phyloP scores from a whole-genome alignment of 129 eudicot species.

The Centella asiatica region DNA sequence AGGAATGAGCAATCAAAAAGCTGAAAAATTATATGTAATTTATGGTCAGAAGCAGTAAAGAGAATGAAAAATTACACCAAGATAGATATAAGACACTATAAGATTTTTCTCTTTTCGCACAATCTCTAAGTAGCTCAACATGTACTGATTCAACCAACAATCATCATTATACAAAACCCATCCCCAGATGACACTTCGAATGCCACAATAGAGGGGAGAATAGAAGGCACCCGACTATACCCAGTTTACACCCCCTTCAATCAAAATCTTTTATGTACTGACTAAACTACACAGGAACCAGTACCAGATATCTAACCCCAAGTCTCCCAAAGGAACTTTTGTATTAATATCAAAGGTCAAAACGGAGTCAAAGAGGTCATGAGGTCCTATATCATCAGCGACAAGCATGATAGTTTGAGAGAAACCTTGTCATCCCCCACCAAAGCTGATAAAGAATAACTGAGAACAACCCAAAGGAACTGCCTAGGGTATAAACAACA shows the following conservation, averaged over 20 bases:
- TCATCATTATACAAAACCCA: conserved; percentile 1
- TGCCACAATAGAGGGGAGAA: neutral
- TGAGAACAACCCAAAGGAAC: neutral
- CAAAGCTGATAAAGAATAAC: neutral
- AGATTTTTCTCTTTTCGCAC: neutral
- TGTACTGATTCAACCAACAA: conserved; percentile 6
- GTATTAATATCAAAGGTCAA: neutral
- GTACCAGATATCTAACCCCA: neutral
- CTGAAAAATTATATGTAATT: no score
- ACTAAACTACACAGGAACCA: conserved; percentile 6
- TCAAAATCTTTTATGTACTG: conserved; percentile 12
- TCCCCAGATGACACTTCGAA: neutral
- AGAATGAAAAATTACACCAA: no score
- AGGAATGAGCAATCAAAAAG: no score
- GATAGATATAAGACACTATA: neutral
- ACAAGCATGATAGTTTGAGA: neutral
- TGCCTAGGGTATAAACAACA: neutral
- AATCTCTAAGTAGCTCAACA: conserved; percentile 1
- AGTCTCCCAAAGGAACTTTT: neutral
- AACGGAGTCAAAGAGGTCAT: neutral
- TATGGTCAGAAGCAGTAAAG: no score
- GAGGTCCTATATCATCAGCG: neutral
- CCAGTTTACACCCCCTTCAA: neutral
- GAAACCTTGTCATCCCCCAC: neutral
- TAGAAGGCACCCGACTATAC: conserved; percentile 6